Percentiles rank a stretch among this genome's conserved stretches.
Conservation (phyloP, 2,329 filamentous ascomycete genomes). For the Xylaria sp. region DNA sequence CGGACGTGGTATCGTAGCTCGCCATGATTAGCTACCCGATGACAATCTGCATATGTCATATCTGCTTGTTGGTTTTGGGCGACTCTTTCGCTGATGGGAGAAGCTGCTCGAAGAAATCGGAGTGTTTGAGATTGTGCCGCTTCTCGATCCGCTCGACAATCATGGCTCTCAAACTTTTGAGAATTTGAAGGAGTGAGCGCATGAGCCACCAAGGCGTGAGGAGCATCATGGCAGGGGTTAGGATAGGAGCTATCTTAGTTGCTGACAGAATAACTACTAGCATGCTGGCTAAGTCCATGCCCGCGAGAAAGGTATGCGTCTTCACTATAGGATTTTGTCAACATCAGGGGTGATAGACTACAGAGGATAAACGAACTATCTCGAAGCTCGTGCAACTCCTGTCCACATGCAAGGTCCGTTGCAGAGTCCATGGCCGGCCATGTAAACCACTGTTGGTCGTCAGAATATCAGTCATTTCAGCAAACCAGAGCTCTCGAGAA, state of each 20-base stretch:
- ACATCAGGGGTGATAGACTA: not conserved
- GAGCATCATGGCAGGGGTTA: not conserved
- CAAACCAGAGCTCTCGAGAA: not conserved
- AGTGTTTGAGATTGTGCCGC: conserved; percentile 9
- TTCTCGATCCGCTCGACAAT: not conserved
- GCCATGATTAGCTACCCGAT: conserved; percentile 20
- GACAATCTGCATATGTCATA: conserved; percentile 17
- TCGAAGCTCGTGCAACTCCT: conserved; percentile 6
- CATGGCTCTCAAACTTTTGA: not conserved
- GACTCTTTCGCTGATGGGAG: not conserved
- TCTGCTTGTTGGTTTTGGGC: conserved; percentile 3
- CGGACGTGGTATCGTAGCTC: conserved; percentile 26
- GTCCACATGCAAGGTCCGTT: conserved; percentile 12
- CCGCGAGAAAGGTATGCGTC: not conserved
- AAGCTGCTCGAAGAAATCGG: conserved; percentile 31
- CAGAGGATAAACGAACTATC: not conserved
- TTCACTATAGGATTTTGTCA: not conserved
- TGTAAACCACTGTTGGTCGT: conserved; percentile 21
- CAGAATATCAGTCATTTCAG: not conserved
- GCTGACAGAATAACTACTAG: not conserved
- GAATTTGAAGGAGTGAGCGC: not conserved
- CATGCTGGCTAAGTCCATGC: not conserved
- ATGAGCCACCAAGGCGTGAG: not conserved
- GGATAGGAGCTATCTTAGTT: not conserved
- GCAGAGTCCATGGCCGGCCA: conserved; percentile 37